Evolutionary conservation across 2,329 filamentous ascomycete species (phyloP).

Genomic region (Fusarium piperis): DNA sequence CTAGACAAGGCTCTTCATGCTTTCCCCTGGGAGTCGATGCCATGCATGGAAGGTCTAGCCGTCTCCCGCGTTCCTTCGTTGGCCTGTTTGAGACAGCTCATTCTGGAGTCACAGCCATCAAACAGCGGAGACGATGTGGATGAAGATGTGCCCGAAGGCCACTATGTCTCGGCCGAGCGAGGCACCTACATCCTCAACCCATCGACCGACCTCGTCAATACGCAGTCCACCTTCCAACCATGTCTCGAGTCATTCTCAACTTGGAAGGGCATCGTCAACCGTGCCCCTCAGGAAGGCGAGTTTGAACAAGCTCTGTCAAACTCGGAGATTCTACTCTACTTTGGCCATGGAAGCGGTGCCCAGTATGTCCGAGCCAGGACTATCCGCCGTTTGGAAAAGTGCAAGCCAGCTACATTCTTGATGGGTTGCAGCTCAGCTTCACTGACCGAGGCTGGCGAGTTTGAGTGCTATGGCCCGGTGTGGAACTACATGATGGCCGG

Average conservation of each 20-base stretch:
- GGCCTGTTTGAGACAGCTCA: constrained; percentile 79
- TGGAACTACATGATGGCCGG: constrained; percentile 93
- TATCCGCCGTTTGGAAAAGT: constrained; percentile 80
- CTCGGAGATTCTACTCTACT: constrained; percentile 85
- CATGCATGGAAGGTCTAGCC: constrained; percentile 80
- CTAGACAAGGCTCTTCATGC: constrained; percentile 90
- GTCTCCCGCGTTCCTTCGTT: constrained; percentile 91
- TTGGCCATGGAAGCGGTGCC: constrained; percentile 93
- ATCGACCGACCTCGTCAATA: constrained; percentile 81
- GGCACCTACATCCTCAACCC: constrained; percentile 92
- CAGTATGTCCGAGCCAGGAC: constrained; percentile 92
- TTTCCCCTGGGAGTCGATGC: constrained; percentile 96
- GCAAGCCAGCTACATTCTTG: constrained; percentile 80
- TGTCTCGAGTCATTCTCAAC: constrained; percentile 70
- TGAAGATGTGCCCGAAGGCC: constrained; percentile 50
- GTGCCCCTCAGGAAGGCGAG: constrained; percentile 78
- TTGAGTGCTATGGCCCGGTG: constrained; percentile 90
- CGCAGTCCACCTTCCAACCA: constrained; percentile 77
- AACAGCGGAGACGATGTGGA: constrained; percentile 5
- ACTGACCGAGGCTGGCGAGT: constrained; percentile 80
- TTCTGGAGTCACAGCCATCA: constrained; percentile 61
- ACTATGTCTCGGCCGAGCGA: constrained; percentile 63
- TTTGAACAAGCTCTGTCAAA: constrained; percentile 74
- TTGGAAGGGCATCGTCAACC: constrained; percentile 77
- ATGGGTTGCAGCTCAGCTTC: constrained; percentile 94